A percentile compares a stretch with the other conserved stretches of the same genome.
Evolutionary conservation across 2,329 filamentous ascomycete genomes (phyloP).

Genomic region (Parafenestella ontariensis): DNA sequence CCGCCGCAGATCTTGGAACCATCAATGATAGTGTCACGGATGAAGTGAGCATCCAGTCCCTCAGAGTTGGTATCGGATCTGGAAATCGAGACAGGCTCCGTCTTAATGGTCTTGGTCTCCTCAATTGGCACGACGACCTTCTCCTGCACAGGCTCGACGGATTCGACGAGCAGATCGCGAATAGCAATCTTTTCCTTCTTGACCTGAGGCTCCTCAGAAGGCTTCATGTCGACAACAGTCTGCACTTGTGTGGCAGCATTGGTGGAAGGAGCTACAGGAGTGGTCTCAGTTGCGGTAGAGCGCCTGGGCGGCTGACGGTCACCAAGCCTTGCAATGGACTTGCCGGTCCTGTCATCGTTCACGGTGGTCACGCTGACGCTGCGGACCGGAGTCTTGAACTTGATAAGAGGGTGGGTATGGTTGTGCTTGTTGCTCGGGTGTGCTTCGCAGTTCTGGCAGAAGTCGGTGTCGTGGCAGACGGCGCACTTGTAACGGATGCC

Average conservation of each 20-base stretch:
- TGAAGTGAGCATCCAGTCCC: slow-evolving; percentile 70
- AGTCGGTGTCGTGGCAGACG: slow-evolving; percentile 92
- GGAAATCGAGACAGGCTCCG: slow-evolving; percentile 15
- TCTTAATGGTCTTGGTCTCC: slow-evolving; percentile 13
- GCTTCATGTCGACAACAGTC: slow-evolving; percentile 67
- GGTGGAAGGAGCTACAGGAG: slow-evolving; percentile 53
- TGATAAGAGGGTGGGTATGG: slow-evolving; percentile 94
- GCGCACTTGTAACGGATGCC: slow-evolving; percentile 97
- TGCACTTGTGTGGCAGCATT: slow-evolving; percentile 69
- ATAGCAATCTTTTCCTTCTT: slow-evolving; percentile 54
- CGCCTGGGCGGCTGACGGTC: slow-evolving; percentile 60
- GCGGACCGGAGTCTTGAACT: slow-evolving; percentile 92
- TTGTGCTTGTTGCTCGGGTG: slow-evolving; percentile 86
- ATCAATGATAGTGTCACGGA: slow-evolving; percentile 80
- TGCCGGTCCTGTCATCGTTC: slow-evolving; percentile 75
- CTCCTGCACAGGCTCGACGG: slow-evolving; percentile 38
- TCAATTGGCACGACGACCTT: slow-evolving; percentile 36
- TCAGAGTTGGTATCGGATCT: slow-evolving; percentile 18
- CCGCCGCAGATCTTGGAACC: slow-evolving; percentile 75
- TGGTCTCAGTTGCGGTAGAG: slow-evolving; percentile 62
- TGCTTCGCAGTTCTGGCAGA: slow-evolving; percentile 93
- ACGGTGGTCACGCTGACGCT: slow-evolving; percentile 86
- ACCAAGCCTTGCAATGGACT: slow-evolving; percentile 72
- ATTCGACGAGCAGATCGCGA: slow-evolving; percentile 47
- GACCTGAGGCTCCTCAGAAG: slow-evolving; percentile 55